These are phyloP conservation scores for Cystoisospora suis DNA, from an alignment of 169 alveolate species.

Conservation along the genomic window DNA sequence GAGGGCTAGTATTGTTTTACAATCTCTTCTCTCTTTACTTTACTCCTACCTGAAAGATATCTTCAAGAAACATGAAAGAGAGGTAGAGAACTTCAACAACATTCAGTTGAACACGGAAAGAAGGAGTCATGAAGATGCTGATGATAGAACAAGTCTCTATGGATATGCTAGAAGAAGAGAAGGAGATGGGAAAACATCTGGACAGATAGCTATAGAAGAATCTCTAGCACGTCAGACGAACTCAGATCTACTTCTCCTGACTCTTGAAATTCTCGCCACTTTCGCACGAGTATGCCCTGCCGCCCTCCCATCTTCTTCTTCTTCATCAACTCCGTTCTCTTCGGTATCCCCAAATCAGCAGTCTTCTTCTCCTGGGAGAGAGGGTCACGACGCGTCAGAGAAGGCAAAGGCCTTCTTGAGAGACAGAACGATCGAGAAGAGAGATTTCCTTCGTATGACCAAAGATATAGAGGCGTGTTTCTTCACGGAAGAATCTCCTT, in stretches of 20 bases:
- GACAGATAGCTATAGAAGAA: too few species aligned
- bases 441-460: too few species aligned
- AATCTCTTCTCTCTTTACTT: background rate
- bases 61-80: background rate
- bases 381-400: too few species aligned
- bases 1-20: background rate
- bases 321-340: background rate
- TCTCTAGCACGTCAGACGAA: too few species aligned
- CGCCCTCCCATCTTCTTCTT: background rate
- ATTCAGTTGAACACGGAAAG: background rate
- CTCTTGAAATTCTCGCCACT: background rate
- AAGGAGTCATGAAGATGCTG: background rate
- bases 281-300: slow-evolving; percentile 3
- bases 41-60: background rate
- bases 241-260: background rate
- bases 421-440: too few species aligned
- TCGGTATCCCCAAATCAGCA: background rate
- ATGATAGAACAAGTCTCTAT: too few species aligned
- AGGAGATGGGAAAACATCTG: too few species aligned
- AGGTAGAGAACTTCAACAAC: background rate
- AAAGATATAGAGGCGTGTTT: too few species aligned
- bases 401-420: too few species aligned
- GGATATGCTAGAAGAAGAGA: too few species aligned
- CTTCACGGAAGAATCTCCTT: too few species aligned
- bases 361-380: too few species aligned